Base-by-base conservation (phyloP, 129 eudicot genomes). In the Escallonia herrerae region DNA sequence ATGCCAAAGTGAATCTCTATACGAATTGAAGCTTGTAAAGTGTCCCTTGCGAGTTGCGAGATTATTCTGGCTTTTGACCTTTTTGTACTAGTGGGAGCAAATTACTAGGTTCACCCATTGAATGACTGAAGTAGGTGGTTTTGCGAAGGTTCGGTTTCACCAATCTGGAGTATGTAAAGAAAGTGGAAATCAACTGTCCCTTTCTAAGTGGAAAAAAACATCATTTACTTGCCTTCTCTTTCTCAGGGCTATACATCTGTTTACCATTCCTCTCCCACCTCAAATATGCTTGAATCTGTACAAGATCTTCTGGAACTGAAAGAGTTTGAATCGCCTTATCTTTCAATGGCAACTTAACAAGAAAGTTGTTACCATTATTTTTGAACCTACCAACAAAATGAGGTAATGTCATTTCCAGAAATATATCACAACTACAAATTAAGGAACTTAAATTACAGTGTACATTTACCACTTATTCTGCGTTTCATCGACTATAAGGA, bases 231-330 rank as follows among this genome's bases (percentile, higher is more conserved):
- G 60, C 99, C 90, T 94, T 89, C 77, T 94, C 95, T 69, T 86
- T 69, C 76, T 89, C 96, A 62, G 95, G 99, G 53, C 81, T 81
- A 75, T 94, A 94, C 38, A 52, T 89, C 79, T 94, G 97, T 75
- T 94, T 94, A 55, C 99, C 99, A 51, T 84, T 86, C 74, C 90
- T 89, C 73, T 94, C 99, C 99, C 99, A 94, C 66, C 99, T 86
- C 74, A 94, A 62, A 67, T 89, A 94, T 65, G 99, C 90, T 76
- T 94, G 99, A 76, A 89, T 64, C 70, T 94, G 97, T 50, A 94
- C 99, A 76, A 94, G 95, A 69, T 94, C 96, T 69, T 94, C 99
- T 40, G 99, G 93, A 72, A 94, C 77, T 43, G 77, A 71, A 46
- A 86, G 68, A 62, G 79, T 62, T 62, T 81, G 74, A 56, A 56